Base-by-base conservation (phyloP, 2,329 filamentous ascomycete species). In the Xylariaceae sp. region DNA sequence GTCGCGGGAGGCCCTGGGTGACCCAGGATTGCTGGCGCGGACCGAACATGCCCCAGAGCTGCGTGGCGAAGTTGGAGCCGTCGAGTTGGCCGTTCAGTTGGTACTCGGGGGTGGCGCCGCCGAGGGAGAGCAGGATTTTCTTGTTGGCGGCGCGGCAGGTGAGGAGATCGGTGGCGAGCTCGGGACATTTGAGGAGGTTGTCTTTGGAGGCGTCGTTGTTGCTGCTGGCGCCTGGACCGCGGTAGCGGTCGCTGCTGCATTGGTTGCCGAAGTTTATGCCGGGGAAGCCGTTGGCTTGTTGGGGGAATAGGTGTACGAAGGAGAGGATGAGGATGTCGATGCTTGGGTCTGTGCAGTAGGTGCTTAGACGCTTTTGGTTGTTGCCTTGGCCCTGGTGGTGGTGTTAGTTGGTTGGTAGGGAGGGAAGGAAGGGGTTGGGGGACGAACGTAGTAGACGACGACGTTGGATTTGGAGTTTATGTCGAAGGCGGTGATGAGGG, bases 271-370 rank as follows among this genome's bases (percentile, higher is more conserved):
- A 76, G 63, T 77, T 74, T 35, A 73, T 68, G 1, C 70, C 74
- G 0, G 74, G 73, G 39, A 71, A 71, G 13, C 75, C 75, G 55
- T 78, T 74, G 8, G 71, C 74, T 56, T 77, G 72, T 2, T 69
- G 66, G 7, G 75, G 74, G 64, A 78, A 78, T 2, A 73, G 62
- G 56, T 74, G 66, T 17, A 77, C 72, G 62, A 77, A 78, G 2
- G 72, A 76, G 4, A 78, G 66, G n/a, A 76, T 67, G 61, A 78
- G 76, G n/a, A 77, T 70, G 57, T 78, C 76, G 52, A 77, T 70
- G 23, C 64, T 68, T 1, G 71, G 61, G 51, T 74, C 67, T 17
- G 74, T 67, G 64, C 75, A 78, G 62, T 75, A 75, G 3, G 67
- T 61, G 30, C 65, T 59, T 13, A 78, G 68, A 13, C 64, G 61